phyloP scores from a whole-genome alignment of 768 basidiomycete species.

The Exsudoporus frostii region DNA sequence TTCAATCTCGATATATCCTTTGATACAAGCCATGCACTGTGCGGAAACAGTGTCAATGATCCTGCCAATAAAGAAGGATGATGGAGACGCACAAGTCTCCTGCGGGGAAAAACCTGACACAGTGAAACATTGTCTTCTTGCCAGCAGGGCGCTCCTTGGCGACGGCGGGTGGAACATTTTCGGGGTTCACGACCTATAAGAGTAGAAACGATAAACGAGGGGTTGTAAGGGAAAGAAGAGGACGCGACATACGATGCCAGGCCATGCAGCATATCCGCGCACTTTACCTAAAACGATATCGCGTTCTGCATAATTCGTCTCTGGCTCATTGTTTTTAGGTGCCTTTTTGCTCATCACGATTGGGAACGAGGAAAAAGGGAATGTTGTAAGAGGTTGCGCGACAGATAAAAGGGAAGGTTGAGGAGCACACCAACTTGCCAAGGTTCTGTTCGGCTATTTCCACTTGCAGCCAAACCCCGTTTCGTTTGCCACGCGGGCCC shows the following conservation, averaged over 20 bases:
- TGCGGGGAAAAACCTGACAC: slow-evolving; percentile 85
- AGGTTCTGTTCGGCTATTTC: slow-evolving; percentile 40
- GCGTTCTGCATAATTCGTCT: slow-evolving; percentile 58
- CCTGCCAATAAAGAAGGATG: slow-evolving; percentile 7
- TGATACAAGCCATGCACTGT: slow-evolving; percentile 78
- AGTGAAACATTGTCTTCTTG: slow-evolving; percentile 72
- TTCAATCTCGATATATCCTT: slow-evolving; percentile 82
- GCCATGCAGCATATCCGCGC: slow-evolving; percentile 95
- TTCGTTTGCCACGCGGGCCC: slow-evolving; percentile 40
- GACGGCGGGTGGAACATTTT: slow-evolving; percentile 58
- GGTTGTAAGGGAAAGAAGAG: slow-evolving; percentile 12
- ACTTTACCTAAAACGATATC: slow-evolving; percentile 92
- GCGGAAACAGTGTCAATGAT: slow-evolving; percentile 9
- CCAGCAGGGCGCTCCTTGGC: slow-evolving; percentile 64
- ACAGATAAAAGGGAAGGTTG: slow-evolving; percentile 40
- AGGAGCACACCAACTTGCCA: slow-evolving; percentile 39
- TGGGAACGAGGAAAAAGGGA: slow-evolving; percentile 12
- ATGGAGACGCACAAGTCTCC: slow-evolving; percentile 81
- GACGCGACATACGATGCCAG: slow-evolving; percentile 73
- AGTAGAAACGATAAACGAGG: slow-evolving; percentile 8
- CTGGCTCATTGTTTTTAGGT: slow-evolving; percentile 37
- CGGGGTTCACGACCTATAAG: slow-evolving; percentile 75
- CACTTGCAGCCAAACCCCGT: slow-evolving; percentile 37
- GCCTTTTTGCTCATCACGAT: slow-evolving; percentile 52
- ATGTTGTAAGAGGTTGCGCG: slow-evolving; percentile 27